These are phyloP conservation scores for Kappamyces sp. DNA, from an alignment of 192 early-diverging fungal genomes.

Conservation along the genomic window DNA sequence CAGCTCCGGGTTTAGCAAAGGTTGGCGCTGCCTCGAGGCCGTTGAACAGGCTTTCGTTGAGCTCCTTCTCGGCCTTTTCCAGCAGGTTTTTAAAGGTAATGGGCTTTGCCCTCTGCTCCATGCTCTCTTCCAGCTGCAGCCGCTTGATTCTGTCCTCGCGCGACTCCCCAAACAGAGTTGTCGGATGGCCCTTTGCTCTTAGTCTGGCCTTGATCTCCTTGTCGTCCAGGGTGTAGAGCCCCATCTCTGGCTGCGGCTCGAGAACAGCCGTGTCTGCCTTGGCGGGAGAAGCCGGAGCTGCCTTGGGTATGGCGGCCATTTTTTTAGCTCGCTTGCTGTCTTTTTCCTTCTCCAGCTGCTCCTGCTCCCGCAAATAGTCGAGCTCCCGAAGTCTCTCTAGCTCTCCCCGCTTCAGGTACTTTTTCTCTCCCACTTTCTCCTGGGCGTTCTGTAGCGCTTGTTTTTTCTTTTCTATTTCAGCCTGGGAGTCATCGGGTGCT, in stretches of 20 bases:
- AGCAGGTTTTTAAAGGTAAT: constrained; percentile 64
- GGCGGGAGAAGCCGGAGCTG: background rate
- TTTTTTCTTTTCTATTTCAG: constrained; percentile 21
- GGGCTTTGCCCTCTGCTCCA: constrained; percentile 67
- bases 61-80: constrained; percentile 72
- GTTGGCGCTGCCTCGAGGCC: constrained; percentile 34
- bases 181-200: constrained; percentile 80
- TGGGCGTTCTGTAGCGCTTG: constrained; percentile 5
- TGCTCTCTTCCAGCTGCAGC: constrained; percentile 71
- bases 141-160: constrained; percentile 71
- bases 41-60: constrained; percentile 3
- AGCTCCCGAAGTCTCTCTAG: constrained; percentile 58
- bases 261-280: background rate
- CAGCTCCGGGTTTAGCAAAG: constrained; percentile 41
- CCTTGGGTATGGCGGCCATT: constrained; percentile 5
- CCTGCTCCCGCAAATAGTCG: constrained; percentile 50
- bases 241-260: background rate
- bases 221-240: constrained; percentile 46
- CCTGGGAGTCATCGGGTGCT: constrained; percentile 13
- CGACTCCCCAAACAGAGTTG: constrained; percentile 87
- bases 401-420: constrained; percentile 80
- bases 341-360: constrained; percentile 38
- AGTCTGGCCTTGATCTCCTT: constrained; percentile 78
- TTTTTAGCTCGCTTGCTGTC: constrained; percentile 30
- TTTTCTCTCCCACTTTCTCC: constrained; percentile 37